Percentiles rank a stretch among this genome's conserved stretches.
These are phyloP conservation scores for Pistacia vera DNA, from an alignment of 345 rosid species.

Conservation along the genomic window DNA sequence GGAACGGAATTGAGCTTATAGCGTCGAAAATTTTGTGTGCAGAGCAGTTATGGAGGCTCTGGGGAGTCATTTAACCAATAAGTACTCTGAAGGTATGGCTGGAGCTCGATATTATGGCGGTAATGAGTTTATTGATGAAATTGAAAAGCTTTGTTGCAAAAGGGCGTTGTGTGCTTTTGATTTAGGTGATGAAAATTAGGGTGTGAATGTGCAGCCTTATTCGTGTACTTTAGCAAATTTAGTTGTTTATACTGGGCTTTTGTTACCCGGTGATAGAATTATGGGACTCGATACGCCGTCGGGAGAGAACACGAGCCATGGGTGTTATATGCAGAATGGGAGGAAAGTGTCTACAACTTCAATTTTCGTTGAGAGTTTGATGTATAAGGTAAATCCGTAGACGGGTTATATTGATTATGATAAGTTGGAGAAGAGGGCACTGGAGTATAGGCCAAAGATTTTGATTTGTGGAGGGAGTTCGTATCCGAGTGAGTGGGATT, in stretches of 20 bases:
- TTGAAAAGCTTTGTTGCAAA: constrained; percentile 65
- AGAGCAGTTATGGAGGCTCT: constrained; percentile 79
- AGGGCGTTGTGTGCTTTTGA: constrained; percentile 73
- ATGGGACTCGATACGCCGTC: constrained; percentile 82
- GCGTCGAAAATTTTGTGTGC: constrained; percentile 81
- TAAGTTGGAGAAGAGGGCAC: constrained; percentile 82
- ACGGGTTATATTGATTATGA: constrained; percentile 74
- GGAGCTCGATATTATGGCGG: constrained; percentile 77
- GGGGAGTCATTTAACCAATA: constrained; percentile 76
- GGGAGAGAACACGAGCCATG: constrained; percentile 84
- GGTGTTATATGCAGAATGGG: constrained; percentile 72
- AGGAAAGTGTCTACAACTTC: constrained; percentile 80
- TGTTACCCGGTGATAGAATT: constrained; percentile 68
- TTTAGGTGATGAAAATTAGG: constrained; percentile 62
- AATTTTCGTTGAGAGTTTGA: constrained; percentile 81
- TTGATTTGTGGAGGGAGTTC: constrained; percentile 93
- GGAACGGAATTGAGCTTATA: constrained; percentile 68
- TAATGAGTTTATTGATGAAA: constrained; percentile 71
- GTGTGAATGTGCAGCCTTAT: constrained; percentile 85
- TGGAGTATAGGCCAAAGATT: constrained; percentile 83
- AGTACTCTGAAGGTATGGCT: constrained; percentile 77
- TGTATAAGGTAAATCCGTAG: constrained; percentile 76
- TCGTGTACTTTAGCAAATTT: constrained; percentile 83
- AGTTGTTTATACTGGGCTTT: constrained; percentile 63
- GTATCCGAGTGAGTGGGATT: constrained; percentile 81